phyloP scores from a whole-genome alignment of 2,329 filamentous ascomycete genomes.

The Botrytis tulipae region DNA sequence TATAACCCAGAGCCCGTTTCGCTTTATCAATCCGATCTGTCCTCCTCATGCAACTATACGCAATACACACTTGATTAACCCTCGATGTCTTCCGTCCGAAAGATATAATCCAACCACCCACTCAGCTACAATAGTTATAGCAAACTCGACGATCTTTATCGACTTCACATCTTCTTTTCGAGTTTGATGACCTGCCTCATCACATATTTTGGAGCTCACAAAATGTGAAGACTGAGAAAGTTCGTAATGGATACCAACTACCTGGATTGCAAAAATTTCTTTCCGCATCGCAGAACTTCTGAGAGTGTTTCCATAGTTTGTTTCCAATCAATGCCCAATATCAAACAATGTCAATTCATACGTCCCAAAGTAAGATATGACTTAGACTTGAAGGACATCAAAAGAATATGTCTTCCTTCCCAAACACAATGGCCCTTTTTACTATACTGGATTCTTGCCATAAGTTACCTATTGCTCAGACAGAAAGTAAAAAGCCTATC shows the following conservation, averaged over 20 bases:
- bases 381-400: too few relatives aligned
- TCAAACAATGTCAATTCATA: not conserved
- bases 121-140: constrained; percentile 24
- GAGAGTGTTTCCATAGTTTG: not conserved
- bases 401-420: not conserved
- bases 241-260: not conserved
- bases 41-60: not conserved
- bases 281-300: not conserved
- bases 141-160: constrained; percentile 17
- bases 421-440: not conserved
- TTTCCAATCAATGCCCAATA: not conserved
- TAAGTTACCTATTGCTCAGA: not conserved
- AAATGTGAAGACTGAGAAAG: not conserved
- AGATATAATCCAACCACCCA: constrained; percentile 25
- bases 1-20: not conserved
- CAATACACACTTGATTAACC: not conserved
- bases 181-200: constrained; percentile 18
- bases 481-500: not conserved
- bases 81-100: constrained; percentile 17
- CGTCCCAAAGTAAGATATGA: not conserved
- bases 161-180: constrained; percentile 17
- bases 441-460: not conserved
- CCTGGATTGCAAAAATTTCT: not conserved
- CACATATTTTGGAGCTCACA: not conserved
- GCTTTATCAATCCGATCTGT: not conserved